Conservation (phyloP, 2,329 filamentous ascomycete species). For the Aspergillus thermomutatus region DNA sequence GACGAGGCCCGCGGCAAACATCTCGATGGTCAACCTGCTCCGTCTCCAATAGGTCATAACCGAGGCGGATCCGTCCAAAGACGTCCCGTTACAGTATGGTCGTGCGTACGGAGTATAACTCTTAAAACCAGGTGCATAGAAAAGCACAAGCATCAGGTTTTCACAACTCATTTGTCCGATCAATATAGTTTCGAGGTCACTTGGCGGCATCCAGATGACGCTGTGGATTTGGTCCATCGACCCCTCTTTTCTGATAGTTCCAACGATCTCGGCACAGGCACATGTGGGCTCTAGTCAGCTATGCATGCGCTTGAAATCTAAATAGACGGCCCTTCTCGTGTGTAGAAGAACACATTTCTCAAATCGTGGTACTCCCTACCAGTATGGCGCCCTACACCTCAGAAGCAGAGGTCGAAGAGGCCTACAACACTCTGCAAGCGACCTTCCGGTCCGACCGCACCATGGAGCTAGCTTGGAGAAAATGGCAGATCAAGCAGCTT, state of each 20-base stretch:
- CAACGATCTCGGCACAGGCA: neutral
- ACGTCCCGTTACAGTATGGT: neutral
- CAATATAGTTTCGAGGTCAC: neutral
- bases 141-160: neutral
- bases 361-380: neutral
- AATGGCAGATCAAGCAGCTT: slow-evolving; percentile 41
- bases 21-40: no score
- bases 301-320: neutral
- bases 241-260: neutral
- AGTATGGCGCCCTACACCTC: neutral
- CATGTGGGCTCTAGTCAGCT: neutral
- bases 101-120: no score
- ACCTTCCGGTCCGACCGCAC: slow-evolving; percentile 33
- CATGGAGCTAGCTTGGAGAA: slow-evolving; percentile 39
- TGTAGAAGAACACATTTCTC: neutral
- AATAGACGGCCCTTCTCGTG: neutral
- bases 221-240: neutral
- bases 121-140: no score
- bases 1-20: no score
- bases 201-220: neutral
- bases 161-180: neutral
- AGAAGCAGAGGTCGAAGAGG: neutral
- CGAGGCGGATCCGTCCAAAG: neutral
- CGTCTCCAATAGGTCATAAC: no score
- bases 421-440: slow-evolving; percentile 10